A percentile compares a stretch with the other conserved stretches of the same genome.
phyloP scores from a whole-genome alignment of 768 basidiomycete species.

The Tephrocybe sp. region DNA sequence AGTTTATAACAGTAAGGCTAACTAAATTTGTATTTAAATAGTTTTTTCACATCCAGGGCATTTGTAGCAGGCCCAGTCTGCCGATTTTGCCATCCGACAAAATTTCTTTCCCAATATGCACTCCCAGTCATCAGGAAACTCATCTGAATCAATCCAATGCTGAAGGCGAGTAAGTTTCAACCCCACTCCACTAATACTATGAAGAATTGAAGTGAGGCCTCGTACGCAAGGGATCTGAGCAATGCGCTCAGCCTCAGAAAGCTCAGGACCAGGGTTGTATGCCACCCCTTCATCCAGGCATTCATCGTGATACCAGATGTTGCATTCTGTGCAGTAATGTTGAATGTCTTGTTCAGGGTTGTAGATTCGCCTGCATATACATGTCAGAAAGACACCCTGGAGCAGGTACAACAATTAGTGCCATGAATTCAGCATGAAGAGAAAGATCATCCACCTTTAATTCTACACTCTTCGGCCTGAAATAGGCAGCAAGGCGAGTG shows the following conservation, averaged over 20 bases:
- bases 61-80: neutral
- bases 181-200: neutral
- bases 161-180: neutral
- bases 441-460: no score
- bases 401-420: no score
- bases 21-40: no score
- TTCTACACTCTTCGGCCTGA: no score
- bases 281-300: neutral
- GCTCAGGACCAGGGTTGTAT: neutral
- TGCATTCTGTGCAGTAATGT: neutral
- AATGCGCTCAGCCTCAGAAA: neutral
- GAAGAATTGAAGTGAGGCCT: neutral
- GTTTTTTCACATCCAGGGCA: neutral
- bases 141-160: neutral
- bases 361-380: neutral
- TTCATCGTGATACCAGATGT: neutral
- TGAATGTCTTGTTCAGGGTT: neutral
- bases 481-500: no score
- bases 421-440: no score
- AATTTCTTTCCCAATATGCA: no score
- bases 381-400: neutral
- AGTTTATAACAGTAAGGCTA: no score
- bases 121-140: neutral
- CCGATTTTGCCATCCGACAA: no score
- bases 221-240: neutral